phyloP scores from a whole-genome alignment of 306 rosid species.

The Boehmeria nivea region DNA sequence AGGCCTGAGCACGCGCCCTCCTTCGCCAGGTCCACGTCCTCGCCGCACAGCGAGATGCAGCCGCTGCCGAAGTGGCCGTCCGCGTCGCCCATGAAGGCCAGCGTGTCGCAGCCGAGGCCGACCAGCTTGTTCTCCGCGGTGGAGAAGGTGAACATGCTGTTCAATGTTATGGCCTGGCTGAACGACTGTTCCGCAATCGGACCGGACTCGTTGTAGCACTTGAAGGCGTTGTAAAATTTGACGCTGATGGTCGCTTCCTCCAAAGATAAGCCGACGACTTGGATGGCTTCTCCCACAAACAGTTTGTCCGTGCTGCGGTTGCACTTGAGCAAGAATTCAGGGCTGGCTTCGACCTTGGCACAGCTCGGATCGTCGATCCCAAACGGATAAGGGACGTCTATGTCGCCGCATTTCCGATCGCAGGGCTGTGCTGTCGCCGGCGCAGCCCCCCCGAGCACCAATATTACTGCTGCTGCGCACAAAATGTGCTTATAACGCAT shows the following conservation, averaged over 20 bases:
- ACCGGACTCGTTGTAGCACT: background rate
- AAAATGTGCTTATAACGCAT: no score
- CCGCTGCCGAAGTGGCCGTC: background rate
- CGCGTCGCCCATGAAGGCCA: background rate
- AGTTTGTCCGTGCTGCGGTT: background rate
- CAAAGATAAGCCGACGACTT: background rate
- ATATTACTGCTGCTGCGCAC: no score
- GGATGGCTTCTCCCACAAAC: no score
- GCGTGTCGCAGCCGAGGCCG: slow-evolving; percentile 3
- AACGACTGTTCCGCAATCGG: no score
- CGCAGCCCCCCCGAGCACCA: no score
- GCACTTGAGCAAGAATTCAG: background rate
- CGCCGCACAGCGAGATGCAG: background rate
- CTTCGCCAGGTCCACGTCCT: background rate
- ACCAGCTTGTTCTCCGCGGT: background rate
- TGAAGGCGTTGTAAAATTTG: background rate
- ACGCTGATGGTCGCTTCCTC: background rate
- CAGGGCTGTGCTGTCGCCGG: background rate
- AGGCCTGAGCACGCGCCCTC: slow-evolving; percentile 1
- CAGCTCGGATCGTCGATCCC: slow-evolving; percentile 1
- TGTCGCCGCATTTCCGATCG: background rate
- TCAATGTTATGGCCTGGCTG: background rate
- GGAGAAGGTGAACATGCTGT: background rate
- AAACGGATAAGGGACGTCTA: slow-evolving; percentile 4
- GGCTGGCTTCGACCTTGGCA: background rate